Evolutionary conservation across 1,284 basidiomycete species (phyloP).

Genomic region (Cutaneotrichosporon daszewskae): DNA sequence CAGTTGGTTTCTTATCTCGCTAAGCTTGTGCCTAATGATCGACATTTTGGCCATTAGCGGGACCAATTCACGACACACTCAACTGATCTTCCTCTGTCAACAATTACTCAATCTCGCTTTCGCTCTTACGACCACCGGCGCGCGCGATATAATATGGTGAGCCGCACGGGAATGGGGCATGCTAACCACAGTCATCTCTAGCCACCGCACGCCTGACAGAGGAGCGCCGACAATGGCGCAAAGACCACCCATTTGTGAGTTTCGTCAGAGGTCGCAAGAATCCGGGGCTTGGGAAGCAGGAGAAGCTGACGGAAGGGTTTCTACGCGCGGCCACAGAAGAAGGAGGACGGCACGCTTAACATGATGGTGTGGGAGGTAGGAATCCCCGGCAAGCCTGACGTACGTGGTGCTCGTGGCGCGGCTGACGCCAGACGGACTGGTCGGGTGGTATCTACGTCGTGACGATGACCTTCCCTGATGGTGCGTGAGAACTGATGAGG

Average conservation of each 20-base stretch:
- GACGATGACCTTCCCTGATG: slow-evolving; percentile 89
- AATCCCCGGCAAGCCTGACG: slow-evolving; percentile 76
- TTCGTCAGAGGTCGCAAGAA: too few relatives aligned
- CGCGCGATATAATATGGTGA: too few relatives aligned
- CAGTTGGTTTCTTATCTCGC: too few relatives aligned
- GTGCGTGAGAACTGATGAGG: slow-evolving; percentile 49
- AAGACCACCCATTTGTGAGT: slow-evolving; percentile 97
- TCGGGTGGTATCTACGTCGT: slow-evolving; percentile 92
- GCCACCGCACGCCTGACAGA: slow-evolving; percentile 56
- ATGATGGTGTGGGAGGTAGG: slow-evolving; percentile 98
- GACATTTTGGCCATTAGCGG: too few relatives aligned
- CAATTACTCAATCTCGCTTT: too few relatives aligned
- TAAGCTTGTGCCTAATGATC: too few relatives aligned
- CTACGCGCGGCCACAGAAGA: slow-evolving; percentile 86
- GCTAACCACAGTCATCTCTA: slow-evolving; percentile 24
- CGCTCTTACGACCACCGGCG: too few relatives aligned
- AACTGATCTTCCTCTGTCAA: too few relatives aligned
- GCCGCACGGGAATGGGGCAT: too few relatives aligned
- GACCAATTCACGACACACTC: too few relatives aligned
- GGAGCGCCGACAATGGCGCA: slow-evolving; percentile 98
- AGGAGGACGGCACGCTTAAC: slow-evolving; percentile 87
- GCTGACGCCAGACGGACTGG: slow-evolving; percentile 76
- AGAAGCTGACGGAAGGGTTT: slow-evolving; percentile 64
- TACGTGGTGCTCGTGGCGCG: slow-evolving; percentile 50
- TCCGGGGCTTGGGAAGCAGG: background rate